phyloP scores from a whole-genome alignment of 1,284 basidiomycete species.

The Amylostereum chailletii region DNA sequence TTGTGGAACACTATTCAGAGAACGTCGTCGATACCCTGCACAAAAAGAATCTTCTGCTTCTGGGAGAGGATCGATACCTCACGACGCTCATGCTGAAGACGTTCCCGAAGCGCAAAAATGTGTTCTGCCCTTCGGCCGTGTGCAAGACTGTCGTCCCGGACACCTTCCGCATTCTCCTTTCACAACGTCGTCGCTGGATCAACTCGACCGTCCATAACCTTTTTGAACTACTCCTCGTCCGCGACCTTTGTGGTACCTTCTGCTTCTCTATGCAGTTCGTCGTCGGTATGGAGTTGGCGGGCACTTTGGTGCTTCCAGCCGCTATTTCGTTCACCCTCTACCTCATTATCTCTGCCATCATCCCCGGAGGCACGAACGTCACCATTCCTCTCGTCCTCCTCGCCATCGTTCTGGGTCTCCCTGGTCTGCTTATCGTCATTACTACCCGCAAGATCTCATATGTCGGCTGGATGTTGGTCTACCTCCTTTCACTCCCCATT shows the following conservation, averaged over 20 bases:
- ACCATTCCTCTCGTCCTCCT: conserved; percentile 94
- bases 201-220: conserved; percentile 99
- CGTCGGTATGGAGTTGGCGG: conserved; percentile 95
- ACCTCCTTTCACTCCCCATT: conserved; percentile 86
- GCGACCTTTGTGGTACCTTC: conserved; percentile 92
- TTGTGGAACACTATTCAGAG: conserved; percentile 96
- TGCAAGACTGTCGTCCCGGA: conserved; percentile 98
- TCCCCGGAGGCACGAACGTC: conserved; percentile 73
- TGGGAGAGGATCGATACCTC: conserved; percentile 98
- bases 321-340: conserved; percentile 96
- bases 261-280: conserved; percentile 98
- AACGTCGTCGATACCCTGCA: conserved; percentile 96
- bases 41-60: conserved; percentile 96
- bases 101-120: conserved; percentile 98
- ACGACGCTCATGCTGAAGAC: conserved; percentile 95
- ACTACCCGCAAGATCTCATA: conserved; percentile 92
- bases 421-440: conserved; percentile 89
- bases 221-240: conserved; percentile 87
- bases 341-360: conserved; percentile 79
- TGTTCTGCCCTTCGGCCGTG: conserved; percentile 96
- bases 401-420: conserved; percentile 90
- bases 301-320: conserved; percentile 94
- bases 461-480: conserved; percentile 95
- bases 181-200: conserved; percentile 98
- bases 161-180: conserved; percentile 88